Evolutionary conservation across 2,329 filamentous ascomycete species (phyloP).

Genomic region (Furcasterigmium sp.): DNA sequence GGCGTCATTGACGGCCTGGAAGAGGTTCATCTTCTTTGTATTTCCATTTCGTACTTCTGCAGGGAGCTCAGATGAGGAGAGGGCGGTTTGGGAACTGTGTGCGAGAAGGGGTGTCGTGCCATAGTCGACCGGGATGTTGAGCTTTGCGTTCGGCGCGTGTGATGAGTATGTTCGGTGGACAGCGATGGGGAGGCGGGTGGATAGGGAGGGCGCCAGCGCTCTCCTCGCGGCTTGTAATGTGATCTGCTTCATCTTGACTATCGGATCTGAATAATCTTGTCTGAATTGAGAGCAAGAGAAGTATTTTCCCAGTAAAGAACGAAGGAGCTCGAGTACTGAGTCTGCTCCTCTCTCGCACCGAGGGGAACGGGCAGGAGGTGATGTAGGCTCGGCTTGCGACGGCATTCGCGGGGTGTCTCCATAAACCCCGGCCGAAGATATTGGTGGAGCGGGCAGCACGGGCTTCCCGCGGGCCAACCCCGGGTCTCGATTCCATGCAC

Average conservation of each 20-base stretch:
- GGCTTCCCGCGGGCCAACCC: background rate
- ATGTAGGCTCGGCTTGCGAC: constrained; percentile 16
- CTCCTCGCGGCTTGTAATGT: constrained; percentile 8
- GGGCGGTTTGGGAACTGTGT: constrained; percentile 69
- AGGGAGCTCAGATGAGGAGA: constrained; percentile 68
- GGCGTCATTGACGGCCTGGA: constrained; percentile 89
- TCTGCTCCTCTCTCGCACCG: background rate
- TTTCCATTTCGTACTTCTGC: constrained; percentile 58
- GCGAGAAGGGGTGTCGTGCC: constrained; percentile 73
- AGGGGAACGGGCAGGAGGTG: constrained; percentile 4
- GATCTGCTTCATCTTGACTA: constrained; percentile 7
- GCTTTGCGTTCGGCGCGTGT: constrained; percentile 53
- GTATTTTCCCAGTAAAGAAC: too few relatives aligned
- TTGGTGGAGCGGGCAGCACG: too few relatives aligned
- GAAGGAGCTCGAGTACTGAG: constrained; percentile 3
- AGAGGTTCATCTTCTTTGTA: constrained; percentile 87
- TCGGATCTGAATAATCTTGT: constrained; percentile 3
- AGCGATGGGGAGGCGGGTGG: constrained; percentile 7
- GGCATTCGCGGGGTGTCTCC: constrained; percentile 12
- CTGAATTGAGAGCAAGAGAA: background rate
- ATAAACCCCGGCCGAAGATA: background rate
- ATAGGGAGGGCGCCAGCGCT: constrained; percentile 9
- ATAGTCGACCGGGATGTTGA: constrained; percentile 89
- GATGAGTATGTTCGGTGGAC: constrained; percentile 41
- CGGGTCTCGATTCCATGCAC: constrained; percentile 5